Percentiles rank a stretch among this genome's conserved stretches.
phyloP scores from a whole-genome alignment of 2,329 filamentous ascomycete species.

The Paracorniculantispora psalliotae region DNA sequence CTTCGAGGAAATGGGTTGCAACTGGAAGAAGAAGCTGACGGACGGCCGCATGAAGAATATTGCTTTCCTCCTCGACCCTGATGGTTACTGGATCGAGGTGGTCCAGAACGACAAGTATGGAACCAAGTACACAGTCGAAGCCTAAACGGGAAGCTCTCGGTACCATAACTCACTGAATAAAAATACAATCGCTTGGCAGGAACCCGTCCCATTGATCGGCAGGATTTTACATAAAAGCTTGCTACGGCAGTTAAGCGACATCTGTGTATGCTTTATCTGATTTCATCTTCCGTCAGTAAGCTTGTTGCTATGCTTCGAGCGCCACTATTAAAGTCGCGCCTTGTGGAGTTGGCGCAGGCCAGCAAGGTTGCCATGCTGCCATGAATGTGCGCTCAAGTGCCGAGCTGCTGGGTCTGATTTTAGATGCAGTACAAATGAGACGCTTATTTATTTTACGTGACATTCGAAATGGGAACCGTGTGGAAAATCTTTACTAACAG shows the following conservation, averaged over 20 bases:
- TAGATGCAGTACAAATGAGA: background rate
- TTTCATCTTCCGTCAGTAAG: background rate
- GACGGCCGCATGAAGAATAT: constrained; percentile 92
- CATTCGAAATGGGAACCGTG: background rate
- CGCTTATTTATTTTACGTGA: background rate
- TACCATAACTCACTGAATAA: background rate
- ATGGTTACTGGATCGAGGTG: constrained; percentile 77
- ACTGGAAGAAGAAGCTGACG: constrained; percentile 93
- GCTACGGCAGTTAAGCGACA: background rate
- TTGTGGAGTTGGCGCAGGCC: background rate
- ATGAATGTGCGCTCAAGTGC: background rate
- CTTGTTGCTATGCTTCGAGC: constrained; percentile 1
- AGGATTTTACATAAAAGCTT: background rate
- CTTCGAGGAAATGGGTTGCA: constrained; percentile 75
- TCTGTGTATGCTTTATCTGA: background rate
- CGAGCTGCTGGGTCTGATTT: background rate
- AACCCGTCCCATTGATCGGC: background rate
- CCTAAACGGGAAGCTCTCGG: background rate
- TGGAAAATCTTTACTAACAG: background rate
- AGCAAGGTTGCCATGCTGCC: background rate
- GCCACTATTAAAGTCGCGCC: background rate
- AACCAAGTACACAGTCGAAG: constrained; percentile 47
- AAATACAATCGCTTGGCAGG: background rate
- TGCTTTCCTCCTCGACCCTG: constrained; percentile 84
- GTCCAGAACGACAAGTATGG: constrained; percentile 72